Evolutionary conservation across 306 rosid species (phyloP), one percentile per base, ranked within the genome.

Genomic region (Prunus salicina): DNA sequence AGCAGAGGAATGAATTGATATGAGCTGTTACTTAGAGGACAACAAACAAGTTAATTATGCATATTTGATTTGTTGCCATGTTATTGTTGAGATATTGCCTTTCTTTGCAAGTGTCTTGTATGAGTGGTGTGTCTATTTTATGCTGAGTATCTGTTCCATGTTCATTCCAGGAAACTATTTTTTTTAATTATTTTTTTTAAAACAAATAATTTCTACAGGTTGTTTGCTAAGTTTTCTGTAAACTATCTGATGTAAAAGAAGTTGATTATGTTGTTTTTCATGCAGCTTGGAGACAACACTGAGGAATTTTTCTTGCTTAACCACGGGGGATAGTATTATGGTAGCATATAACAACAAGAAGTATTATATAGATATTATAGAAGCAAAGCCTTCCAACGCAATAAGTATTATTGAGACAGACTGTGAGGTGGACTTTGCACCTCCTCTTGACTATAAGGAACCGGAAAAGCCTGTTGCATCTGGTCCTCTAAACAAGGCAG

Each of bases 341-440:
- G 97, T 95, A 71, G 97, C 98, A 55, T 95, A 95, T 77, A 95
- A 92, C 90, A 92, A 92, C 90, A 95, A 87, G 80, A 92, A 95
- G 67, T 95, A 95, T 71, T 95, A 95, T 82, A 95, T 95, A 30
- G 97, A 95, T 87, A 95, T 95, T 24, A 84, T 90, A 43, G 99
- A 95, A 84, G 61, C 96, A 20, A 95, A 89, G 86, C 99, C 99
- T 76, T 87, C 91, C 65, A 78, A 81, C 79, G 99, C 97, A 32
- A 95, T 92, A 80, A 92, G 90, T 86, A 95, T 95, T 74, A 95
- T 95, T 51, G 99, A 95, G 90, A 95, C 97, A 1, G 99, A 95
- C 85, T 95, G 99, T 86, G 99, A 92, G 84, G 97, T 95, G 69
- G 99, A 95, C 87, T 95, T 95, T 78, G 99, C 99, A 78, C 99